These are phyloP conservation scores for Exserohilum turcica DNA, from an alignment of 2,329 filamentous ascomycete genomes.

Conservation along the genomic window DNA sequence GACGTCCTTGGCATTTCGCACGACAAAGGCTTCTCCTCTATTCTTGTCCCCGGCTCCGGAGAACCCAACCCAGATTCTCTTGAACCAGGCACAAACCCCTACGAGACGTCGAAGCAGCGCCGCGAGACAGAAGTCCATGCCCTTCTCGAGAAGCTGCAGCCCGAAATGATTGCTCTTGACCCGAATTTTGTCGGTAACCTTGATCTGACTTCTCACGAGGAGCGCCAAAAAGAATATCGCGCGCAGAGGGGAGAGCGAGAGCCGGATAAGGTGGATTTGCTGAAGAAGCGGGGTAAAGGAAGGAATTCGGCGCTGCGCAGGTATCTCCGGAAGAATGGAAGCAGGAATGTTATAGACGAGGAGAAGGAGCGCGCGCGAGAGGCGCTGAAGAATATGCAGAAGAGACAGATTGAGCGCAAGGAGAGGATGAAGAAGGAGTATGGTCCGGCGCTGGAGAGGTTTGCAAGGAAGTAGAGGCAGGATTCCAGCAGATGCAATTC, in stretches of 20 bases:
- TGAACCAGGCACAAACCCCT: constrained; percentile 79
- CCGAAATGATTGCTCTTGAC: constrained; percentile 95
- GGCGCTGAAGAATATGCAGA: constrained; percentile 62
- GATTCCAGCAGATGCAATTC: too few species aligned
- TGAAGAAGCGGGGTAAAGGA: constrained; percentile 80
- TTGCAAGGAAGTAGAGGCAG: constrained; percentile 67
- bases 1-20: constrained; percentile 88
- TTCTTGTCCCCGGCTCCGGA: constrained; percentile 92
- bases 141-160: constrained; percentile 90
- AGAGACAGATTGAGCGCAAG: constrained; percentile 34
- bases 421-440: constrained; percentile 69
- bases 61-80: constrained; percentile 95
- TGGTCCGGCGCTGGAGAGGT: constrained; percentile 84
- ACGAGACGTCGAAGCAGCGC: constrained; percentile 89
- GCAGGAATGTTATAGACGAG: constrained; percentile 95
- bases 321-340: constrained; percentile 88
- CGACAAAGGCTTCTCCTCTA: constrained; percentile 82
- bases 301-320: constrained; percentile 89
- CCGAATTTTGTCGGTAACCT: constrained; percentile 90
- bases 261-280: constrained; percentile 61
- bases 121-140: constrained; percentile 90
- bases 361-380: constrained; percentile 86
- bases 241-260: constrained; percentile 73
- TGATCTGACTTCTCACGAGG: constrained; percentile 78
- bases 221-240: constrained; percentile 71